A percentile compares a stretch with the other conserved stretches of the same genome.
phyloP scores from a whole-genome alignment of 1,139 yeast species.

The Lodderomyces pseudojiufengensis region DNA sequence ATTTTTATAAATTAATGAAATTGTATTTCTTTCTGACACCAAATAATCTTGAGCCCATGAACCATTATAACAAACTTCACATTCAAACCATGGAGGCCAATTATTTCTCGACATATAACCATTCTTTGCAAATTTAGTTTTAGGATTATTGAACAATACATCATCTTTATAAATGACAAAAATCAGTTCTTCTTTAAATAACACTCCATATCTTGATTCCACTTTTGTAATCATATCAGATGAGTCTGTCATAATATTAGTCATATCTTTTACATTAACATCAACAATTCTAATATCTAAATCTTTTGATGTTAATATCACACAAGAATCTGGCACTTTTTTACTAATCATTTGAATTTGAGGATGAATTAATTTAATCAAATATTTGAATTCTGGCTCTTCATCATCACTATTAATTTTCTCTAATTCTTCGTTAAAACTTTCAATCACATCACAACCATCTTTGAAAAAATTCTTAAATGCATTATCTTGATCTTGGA shows the following conservation, averaged over 20 bases:
- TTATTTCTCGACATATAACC: conserved; percentile 20
- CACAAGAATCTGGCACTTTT: conserved; percentile 31
- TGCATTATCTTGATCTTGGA: conserved; percentile 14
- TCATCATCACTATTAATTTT: conserved; percentile 20
- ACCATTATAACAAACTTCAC: conserved; percentile 73
- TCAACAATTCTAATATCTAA: conserved; percentile 65
- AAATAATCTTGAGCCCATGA: conserved; percentile 46
- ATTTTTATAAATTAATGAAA: conserved; percentile 57
- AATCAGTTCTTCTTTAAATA: conserved; percentile 65
- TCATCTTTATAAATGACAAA: conserved; percentile 56
- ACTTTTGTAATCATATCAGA: conserved; percentile 45
- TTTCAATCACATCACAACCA: conserved; percentile 33
- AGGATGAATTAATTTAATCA: conserved; percentile 42
- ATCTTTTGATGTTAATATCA: conserved; percentile 63
- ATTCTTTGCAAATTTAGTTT: conserved; percentile 27
- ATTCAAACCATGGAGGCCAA: conserved; percentile 88
- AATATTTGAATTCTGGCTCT: conserved; percentile 37
- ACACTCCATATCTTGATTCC: conserved; percentile 69
- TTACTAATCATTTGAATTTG: conserved; percentile 41
- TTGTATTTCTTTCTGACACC: conserved; percentile 61
- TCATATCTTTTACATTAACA: conserved; percentile 49
- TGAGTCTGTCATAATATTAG: conserved; percentile 36
- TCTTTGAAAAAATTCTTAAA: conserved; percentile 17
- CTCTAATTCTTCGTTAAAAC: conserved; percentile 32
- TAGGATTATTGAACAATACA: conserved; percentile 11